Conservation (phyloP, 768 basidiomycete species). For the Suillus variegatus region DNA sequence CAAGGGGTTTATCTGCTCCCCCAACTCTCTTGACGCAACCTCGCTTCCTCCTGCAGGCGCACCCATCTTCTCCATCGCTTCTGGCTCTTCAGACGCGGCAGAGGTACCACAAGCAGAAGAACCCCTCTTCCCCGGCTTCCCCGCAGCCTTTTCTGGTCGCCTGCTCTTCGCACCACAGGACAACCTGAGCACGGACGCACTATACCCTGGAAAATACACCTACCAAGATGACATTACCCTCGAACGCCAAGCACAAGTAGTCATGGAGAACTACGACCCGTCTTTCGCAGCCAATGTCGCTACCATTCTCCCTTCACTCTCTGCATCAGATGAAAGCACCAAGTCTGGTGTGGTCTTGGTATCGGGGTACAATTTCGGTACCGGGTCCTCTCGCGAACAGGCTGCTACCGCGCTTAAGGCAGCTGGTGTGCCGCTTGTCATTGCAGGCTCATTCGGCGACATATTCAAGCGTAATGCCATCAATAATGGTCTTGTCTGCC, state of each 20-base stretch:
- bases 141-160: constrained; percentile 75
- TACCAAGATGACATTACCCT: constrained; percentile 99
- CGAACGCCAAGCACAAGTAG: constrained; percentile 89
- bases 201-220: constrained; percentile 99
- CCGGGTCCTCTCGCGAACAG: constrained; percentile 97
- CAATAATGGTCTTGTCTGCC: constrained; percentile 95
- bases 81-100: constrained; percentile 30
- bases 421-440: constrained; percentile 88
- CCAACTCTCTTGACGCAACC: constrained; percentile 61
- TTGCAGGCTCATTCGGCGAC: constrained; percentile 98
- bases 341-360: constrained; percentile 78
- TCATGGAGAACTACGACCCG: constrained; percentile 99
- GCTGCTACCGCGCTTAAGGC: constrained; percentile 97
- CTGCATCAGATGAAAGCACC: constrained; percentile 23
- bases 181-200: constrained; percentile 96
- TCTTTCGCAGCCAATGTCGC: constrained; percentile 74
- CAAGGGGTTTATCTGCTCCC: constrained; percentile 88
- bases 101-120: constrained; percentile 44
- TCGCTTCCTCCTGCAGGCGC: constrained; percentile 50
- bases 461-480: constrained; percentile 99
- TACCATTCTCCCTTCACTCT: constrained; percentile 34
- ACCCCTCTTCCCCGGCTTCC: constrained; percentile 80
- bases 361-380: constrained; percentile 97
- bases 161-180: constrained; percentile 95
- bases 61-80: constrained; percentile 58